Base-by-base conservation (phyloP, 805 yeast genomes). In the Barnettozyma vustinii region DNA sequence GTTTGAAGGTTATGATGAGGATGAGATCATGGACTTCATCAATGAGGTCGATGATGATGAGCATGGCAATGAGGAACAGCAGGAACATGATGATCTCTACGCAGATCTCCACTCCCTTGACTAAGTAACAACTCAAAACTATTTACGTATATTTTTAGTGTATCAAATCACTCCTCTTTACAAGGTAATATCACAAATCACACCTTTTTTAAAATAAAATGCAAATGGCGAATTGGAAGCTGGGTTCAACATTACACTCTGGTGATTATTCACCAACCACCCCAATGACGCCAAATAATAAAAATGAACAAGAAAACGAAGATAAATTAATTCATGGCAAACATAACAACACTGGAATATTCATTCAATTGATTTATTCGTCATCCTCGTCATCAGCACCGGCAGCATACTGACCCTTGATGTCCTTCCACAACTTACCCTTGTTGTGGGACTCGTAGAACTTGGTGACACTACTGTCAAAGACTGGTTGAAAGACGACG, bases 341-440 rank as follows among this genome's bases (percentile, higher is more conserved):
- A 35, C 41, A 40, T 44, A 39, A 37, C 26, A 16, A 35, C 40
- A 40, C 21, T 36, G 12, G 21, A 36, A 18, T 16, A 16, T 18
- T 40, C 42, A 16, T 18, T 40, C 42, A 25, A 16, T 40, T 39
- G 35, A 55, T 55, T 61, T 68, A 68, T 57, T 75, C 78, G 54
- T 75, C 72, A 41, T 66, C 77, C 37, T 67, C 72, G 52, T 80
- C 88, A 33, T 78, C 88, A 12, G 73, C 87, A 62, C 79, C 84
- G 52, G 72, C 80, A 42, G 74, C 74, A 56, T 76, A 69, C 55
- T 71, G 74, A 47, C 74, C 73, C 71, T 81, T 85, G 61, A 87
- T 81, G 61, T 86, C 94, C 58, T 81, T 77, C 95, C 95, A 87
- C 72, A 85, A 80, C 73, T 86, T 87, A 60, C 94, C 95, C 66